Evolutionary conservation across 805 yeast species (phyloP).

Genomic region (Metschnikowia drakensbergensis): DNA sequence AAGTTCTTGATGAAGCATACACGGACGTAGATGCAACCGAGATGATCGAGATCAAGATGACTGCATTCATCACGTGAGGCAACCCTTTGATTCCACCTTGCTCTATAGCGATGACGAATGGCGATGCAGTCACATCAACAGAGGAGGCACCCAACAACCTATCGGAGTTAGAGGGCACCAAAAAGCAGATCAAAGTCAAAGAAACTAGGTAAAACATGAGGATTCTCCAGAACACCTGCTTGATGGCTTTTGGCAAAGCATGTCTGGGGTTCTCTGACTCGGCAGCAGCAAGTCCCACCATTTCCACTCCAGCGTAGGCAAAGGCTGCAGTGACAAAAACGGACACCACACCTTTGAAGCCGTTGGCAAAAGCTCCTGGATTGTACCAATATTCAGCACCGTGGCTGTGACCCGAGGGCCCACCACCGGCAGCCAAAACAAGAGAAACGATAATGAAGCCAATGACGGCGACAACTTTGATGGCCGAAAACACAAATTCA

Average conservation of each 20-base stretch:
- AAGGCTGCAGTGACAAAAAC: conserved; percentile 78
- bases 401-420: conserved; percentile 48
- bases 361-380: conserved; percentile 67
- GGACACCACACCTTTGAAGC: conserved; percentile 67
- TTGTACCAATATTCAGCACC: conserved; percentile 58
- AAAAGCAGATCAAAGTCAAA: conserved; percentile 52
- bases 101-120: conserved; percentile 69
- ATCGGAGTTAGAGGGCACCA: conserved; percentile 58
- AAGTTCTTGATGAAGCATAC: conserved; percentile 54
- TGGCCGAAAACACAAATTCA: conserved; percentile 46
- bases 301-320: conserved; percentile 71
- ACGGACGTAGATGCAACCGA: conserved; percentile 76
- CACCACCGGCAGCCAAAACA: conserved; percentile 53
- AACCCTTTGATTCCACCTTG: conserved; percentile 62
- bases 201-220: conserved; percentile 63
- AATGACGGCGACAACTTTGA: conserved; percentile 47
- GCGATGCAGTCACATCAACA: conserved; percentile 64
- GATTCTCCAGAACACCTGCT: conserved; percentile 83
- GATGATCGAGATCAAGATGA: conserved; percentile 57
- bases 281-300: conserved; percentile 73
- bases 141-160: conserved; percentile 48
- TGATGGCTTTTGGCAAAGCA: conserved; percentile 67
- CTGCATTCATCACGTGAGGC: conserved; percentile 65
- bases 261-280: conserved; percentile 67
- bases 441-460: conserved; percentile 48